These are phyloP conservation scores for Wallacemonas sp. DNA, from an alignment of 208 protist species.

Conservation along the genomic window DNA sequence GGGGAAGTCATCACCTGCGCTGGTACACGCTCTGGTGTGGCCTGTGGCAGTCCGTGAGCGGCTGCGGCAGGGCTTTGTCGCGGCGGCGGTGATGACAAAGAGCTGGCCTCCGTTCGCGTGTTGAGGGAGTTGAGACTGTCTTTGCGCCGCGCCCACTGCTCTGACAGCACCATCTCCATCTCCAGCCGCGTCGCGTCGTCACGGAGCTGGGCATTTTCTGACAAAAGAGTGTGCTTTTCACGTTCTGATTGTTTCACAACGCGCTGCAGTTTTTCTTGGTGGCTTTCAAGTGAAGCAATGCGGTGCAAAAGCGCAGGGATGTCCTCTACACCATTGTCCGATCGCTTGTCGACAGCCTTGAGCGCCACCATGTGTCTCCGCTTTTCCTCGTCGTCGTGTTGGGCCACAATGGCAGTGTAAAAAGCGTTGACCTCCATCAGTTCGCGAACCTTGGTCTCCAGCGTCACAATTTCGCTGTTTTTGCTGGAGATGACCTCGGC, in stretches of 20 bases:
- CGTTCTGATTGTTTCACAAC: slow-evolving; percentile 29
- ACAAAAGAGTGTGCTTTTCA: slow-evolving; percentile 31
- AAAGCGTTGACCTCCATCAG: slow-evolving; percentile 80
- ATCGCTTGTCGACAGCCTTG: slow-evolving; percentile 15
- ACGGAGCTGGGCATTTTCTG: slow-evolving; percentile 40
- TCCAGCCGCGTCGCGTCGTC: slow-evolving; percentile 42
- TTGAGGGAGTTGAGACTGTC: background rate
- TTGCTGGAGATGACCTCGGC: slow-evolving; percentile 32
- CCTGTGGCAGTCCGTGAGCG: background rate
- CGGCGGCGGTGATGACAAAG: too few relatives aligned
- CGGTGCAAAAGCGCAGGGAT: slow-evolving; percentile 31
- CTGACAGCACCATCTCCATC: slow-evolving; percentile 35
- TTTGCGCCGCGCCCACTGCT: slow-evolving; percentile 7
- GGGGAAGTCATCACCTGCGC: slow-evolving; percentile 11
- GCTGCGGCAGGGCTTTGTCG: too few relatives aligned
- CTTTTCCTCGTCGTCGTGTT: slow-evolving; percentile 68
- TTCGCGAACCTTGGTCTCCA: slow-evolving; percentile 69
- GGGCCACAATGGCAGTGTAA: slow-evolving; percentile 76
- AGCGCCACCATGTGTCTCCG: background rate
- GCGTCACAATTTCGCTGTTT: slow-evolving; percentile 55
- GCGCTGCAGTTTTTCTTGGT: slow-evolving; percentile 46
- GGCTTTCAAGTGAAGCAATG: slow-evolving; percentile 28
- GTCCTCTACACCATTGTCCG: slow-evolving; percentile 23
- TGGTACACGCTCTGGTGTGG: slow-evolving; percentile 16
- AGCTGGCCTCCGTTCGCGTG: too few relatives aligned